A percentile compares a stretch with the other conserved stretches of the same genome.
phyloP scores from a whole-genome alignment of 768 basidiomycete species.

The Boletus fagicola region DNA sequence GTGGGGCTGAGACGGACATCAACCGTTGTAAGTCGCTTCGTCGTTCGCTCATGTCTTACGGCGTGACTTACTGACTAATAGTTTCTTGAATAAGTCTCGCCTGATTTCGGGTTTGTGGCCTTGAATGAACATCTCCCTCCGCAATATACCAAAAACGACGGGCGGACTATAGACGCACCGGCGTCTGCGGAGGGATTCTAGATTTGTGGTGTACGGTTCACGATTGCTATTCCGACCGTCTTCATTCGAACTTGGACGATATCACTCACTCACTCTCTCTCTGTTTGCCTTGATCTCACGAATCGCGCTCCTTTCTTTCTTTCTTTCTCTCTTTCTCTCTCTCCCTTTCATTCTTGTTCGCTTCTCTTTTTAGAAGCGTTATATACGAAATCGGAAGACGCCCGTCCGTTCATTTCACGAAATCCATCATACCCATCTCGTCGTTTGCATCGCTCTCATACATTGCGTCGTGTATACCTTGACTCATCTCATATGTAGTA shows the following conservation, averaged over 20 bases:
- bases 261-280: slow-evolving; percentile 28
- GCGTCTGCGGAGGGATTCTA: slow-evolving; percentile 27
- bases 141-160: slow-evolving; percentile 56
- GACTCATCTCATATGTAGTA: slow-evolving; percentile 38
- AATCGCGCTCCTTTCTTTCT: slow-evolving; percentile 31
- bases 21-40: slow-evolving; percentile 70
- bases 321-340: slow-evolving; percentile 1
- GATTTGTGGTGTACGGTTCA: slow-evolving; percentile 29
- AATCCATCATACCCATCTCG: slow-evolving; percentile 33
- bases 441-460: slow-evolving; percentile 38
- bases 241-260: slow-evolving; percentile 35
- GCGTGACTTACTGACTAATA: slow-evolving; percentile 47
- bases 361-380: slow-evolving; percentile 28
- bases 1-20: slow-evolving; percentile 67
- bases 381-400: slow-evolving; percentile 37
- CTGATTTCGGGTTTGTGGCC: slow-evolving; percentile 81
- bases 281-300: slow-evolving; percentile 32
- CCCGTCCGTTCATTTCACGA: slow-evolving; percentile 36
- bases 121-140: slow-evolving; percentile 76
- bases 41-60: slow-evolving; percentile 29
- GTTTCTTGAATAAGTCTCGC: slow-evolving; percentile 58
- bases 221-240: slow-evolving; percentile 30
- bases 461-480: slow-evolving; percentile 39
- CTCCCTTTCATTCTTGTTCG: slow-evolving; percentile 27
- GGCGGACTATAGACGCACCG: slow-evolving; percentile 46